These are phyloP conservation scores for Fusarium temperatum DNA, from an alignment of 2,329 filamentous ascomycete genomes.

Conservation along the genomic window DNA sequence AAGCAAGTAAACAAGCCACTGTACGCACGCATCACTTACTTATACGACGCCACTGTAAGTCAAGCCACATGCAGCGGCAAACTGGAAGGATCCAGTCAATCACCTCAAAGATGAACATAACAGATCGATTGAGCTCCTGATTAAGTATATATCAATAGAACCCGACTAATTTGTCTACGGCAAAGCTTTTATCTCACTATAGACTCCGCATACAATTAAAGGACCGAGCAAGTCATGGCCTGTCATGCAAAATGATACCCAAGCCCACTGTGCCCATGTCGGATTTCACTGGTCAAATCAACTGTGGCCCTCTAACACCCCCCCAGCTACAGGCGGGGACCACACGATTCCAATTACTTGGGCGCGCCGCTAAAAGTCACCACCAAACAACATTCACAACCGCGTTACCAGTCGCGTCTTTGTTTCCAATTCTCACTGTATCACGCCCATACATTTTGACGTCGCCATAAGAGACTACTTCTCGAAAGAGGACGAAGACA, in stretches of 20 bases:
- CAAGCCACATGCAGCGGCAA: not conserved
- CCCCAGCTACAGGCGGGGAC: conserved; percentile 23
- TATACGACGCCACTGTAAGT: not conserved
- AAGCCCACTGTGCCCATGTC: not conserved
- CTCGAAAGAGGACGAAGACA: not conserved
- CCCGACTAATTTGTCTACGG: not conserved
- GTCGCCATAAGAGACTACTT: not conserved
- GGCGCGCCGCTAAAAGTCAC: conserved; percentile 26
- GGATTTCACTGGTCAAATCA: conserved; percentile 11
- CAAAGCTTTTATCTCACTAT: not conserved
- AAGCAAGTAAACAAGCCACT: not conserved
- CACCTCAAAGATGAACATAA: not conserved
- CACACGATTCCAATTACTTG: conserved; percentile 12
- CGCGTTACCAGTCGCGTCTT: conserved; percentile 38
- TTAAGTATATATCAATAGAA: not conserved
- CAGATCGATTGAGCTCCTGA: not conserved
- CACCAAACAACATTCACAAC: conserved; percentile 34
- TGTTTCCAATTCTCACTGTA: conserved; percentile 12
- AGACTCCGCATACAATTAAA: not conserved
- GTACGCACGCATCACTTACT: not conserved
- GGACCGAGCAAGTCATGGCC: not conserved
- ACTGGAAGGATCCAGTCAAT: not conserved
- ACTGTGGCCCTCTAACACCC: conserved; percentile 24
- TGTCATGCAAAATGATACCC: not conserved
- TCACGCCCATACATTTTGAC: conserved; percentile 2